Percentiles rank a stretch among this genome's conserved stretches.
Conservation (phyloP, 2,329 filamentous ascomycete genomes). For the Apiospora malaysiana region DNA sequence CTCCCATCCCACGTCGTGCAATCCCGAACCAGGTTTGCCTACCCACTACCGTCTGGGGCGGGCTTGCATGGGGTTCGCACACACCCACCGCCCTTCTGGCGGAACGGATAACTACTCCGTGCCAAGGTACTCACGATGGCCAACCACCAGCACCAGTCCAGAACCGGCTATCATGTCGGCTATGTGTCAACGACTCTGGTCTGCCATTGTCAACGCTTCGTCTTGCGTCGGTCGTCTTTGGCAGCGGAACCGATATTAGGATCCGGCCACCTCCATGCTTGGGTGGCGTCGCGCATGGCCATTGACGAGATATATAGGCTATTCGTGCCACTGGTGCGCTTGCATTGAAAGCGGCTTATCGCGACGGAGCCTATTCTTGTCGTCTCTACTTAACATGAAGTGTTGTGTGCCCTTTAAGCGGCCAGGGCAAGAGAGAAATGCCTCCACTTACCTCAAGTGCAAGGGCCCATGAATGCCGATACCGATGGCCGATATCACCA, state of each 20-base stretch:
- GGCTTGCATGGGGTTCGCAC: not conserved
- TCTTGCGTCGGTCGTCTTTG: not conserved
- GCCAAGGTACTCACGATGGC: not conserved
- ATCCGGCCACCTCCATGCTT: not conserved
- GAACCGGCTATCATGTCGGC: constrained; percentile 4
- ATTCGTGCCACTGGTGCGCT: not conserved
- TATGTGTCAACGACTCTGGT: not conserved
- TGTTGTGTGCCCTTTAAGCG: not conserved
- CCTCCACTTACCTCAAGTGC: not conserved
- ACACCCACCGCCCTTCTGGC: not conserved
- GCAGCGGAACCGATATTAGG: not conserved
- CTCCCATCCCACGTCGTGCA: constrained; percentile 7
- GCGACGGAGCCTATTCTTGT: not conserved
- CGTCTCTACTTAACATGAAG: not conserved
- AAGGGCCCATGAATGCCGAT: not conserved
- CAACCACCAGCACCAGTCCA: not conserved
- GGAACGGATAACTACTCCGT: not conserved
- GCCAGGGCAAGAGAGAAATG: not conserved
- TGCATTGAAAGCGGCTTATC: not conserved
- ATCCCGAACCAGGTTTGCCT: not conserved
- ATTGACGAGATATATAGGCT: not conserved
- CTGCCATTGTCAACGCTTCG: not conserved
- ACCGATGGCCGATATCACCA: not conserved
- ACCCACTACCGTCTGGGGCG: not conserved
- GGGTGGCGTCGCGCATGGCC: not conserved